Evolutionary conservation across 129 eudicot species (phyloP).

Genomic region (Gnaphalium uliginosum): DNA sequence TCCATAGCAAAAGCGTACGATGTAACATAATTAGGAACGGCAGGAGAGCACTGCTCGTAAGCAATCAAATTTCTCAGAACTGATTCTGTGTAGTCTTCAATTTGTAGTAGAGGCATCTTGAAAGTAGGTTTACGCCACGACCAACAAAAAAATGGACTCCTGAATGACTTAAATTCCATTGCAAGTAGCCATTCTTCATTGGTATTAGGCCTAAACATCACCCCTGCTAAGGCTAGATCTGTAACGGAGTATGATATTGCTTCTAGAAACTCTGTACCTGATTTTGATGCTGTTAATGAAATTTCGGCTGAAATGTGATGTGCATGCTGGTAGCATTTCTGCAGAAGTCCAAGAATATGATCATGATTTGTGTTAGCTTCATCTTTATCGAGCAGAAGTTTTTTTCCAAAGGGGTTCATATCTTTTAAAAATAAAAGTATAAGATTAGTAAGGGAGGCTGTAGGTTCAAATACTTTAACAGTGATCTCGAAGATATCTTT

Average conservation of each 20-base stretch:
- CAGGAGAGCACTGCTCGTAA: constrained; percentile 12
- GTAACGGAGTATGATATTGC: not conserved
- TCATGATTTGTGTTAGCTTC: no score
- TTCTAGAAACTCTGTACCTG: not conserved
- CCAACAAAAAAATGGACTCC: not conserved
- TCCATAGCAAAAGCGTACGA: constrained; percentile 16
- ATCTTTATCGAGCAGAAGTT: not conserved
- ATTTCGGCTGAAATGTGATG: no score
- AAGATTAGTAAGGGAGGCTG: not conserved
- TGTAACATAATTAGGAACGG: constrained; percentile 6
- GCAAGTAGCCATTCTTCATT: not conserved
- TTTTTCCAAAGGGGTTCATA: not conserved
- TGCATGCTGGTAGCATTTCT: no score
- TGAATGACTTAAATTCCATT: not conserved
- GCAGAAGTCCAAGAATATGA: no score
- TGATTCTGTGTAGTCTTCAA: constrained; percentile 3
- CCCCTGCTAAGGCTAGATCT: constrained; percentile 18
- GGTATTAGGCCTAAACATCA: not conserved
- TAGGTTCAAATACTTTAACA: no score
- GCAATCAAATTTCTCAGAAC: constrained; percentile 11
- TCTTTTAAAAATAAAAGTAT: not conserved
- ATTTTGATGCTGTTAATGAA: not conserved
- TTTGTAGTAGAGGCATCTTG: not conserved
- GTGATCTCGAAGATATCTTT: no score
- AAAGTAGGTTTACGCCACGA: not conserved